A percentile compares a stretch with the other conserved stretches of the same genome.
Conservation (phyloP, 352 stramenopile species). For the Chrysophaeum taylorii region DNA sequence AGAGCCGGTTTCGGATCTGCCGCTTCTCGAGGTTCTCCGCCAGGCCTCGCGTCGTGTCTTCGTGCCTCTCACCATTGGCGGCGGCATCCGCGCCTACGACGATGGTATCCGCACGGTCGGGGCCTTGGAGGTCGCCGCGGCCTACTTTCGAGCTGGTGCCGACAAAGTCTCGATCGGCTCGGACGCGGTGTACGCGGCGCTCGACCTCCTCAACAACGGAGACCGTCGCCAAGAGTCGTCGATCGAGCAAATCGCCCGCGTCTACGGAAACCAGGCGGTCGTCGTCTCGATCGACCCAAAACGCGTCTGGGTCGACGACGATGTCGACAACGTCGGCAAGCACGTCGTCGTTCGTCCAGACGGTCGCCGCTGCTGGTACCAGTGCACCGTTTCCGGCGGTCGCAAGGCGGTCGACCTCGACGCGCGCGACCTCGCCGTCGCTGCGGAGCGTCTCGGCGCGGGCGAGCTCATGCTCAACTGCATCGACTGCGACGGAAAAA, state of each 20-base stretch:
- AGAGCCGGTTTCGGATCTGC: slow-evolving; percentile 86
- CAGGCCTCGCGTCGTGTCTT: slow-evolving; percentile 87
- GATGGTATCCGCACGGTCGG: slow-evolving; percentile 64
- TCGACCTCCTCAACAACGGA: slow-evolving; percentile 66
- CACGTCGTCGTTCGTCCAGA: slow-evolving; percentile 51
- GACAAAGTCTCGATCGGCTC: slow-evolving; percentile 92
- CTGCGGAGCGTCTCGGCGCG: slow-evolving; percentile 79
- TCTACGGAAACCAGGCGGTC: slow-evolving; percentile 93
- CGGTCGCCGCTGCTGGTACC: slow-evolving; percentile 92
- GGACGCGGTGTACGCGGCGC: slow-evolving; percentile 83
- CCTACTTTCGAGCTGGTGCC: slow-evolving; percentile 93
- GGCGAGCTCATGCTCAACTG: slow-evolving; percentile 97
- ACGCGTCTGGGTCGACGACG: slow-evolving; percentile 46
- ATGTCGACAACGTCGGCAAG: slow-evolving; percentile 33
- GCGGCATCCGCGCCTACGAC: slow-evolving; percentile 88
- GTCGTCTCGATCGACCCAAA: slow-evolving; percentile 92
- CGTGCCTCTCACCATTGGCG: slow-evolving; percentile 91
- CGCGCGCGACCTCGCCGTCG: slow-evolving; percentile 56
- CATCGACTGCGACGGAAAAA: slow-evolving; percentile 96
- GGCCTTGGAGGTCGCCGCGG: slow-evolving; percentile 81
- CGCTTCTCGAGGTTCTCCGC: slow-evolving; percentile 89
- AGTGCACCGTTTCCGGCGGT: slow-evolving; percentile 90
- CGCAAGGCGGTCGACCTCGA: slow-evolving; percentile 64
- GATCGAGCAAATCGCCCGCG: slow-evolving; percentile 88
- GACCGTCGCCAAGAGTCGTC: slow-evolving; percentile 64